These are phyloP conservation scores for Fimicolochytrium jonesii DNA, from an alignment of 192 early-diverging fungal species.

Conservation along the genomic window DNA sequence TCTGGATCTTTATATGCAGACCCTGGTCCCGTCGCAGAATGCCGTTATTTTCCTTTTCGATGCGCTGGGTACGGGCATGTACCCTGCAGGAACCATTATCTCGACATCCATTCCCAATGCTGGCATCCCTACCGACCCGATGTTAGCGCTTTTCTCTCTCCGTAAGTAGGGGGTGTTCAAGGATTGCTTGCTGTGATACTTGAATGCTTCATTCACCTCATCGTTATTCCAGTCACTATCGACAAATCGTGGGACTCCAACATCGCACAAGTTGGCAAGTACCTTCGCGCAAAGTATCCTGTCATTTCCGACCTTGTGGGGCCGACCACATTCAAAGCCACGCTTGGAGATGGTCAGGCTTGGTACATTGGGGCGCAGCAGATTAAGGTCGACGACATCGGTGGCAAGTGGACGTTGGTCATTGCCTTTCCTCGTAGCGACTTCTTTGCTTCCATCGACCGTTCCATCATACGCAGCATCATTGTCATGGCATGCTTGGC, in stretches of 20 bases:
- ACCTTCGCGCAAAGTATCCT: neutral
- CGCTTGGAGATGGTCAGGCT: neutral
- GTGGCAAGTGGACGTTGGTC: neutral
- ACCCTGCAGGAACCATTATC: neutral
- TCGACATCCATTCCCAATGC: neutral
- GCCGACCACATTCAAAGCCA: neutral
- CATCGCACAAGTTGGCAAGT: neutral
- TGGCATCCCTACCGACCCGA: no score
- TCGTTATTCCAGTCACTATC: neutral
- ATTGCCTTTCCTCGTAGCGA: slow-evolving; percentile 11
- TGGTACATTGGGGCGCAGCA: slow-evolving; percentile 4
- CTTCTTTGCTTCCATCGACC: slow-evolving; percentile 10
- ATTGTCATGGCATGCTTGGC: neutral
- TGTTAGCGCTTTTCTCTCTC: no score
- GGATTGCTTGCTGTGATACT: no score
- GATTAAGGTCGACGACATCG: neutral
- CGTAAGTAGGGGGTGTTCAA: no score
- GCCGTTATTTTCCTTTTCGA: slow-evolving; percentile 2
- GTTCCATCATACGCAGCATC: slow-evolving; percentile 1
- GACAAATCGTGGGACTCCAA: neutral
- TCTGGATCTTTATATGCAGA: neutral
- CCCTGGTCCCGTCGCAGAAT: neutral
- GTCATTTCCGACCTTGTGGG: neutral
- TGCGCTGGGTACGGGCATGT: neutral
- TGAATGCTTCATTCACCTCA: no score